These are phyloP conservation scores for Penicillium lagena DNA, from an alignment of 495 filamentous ascomycete genomes.

Conservation along the genomic window DNA sequence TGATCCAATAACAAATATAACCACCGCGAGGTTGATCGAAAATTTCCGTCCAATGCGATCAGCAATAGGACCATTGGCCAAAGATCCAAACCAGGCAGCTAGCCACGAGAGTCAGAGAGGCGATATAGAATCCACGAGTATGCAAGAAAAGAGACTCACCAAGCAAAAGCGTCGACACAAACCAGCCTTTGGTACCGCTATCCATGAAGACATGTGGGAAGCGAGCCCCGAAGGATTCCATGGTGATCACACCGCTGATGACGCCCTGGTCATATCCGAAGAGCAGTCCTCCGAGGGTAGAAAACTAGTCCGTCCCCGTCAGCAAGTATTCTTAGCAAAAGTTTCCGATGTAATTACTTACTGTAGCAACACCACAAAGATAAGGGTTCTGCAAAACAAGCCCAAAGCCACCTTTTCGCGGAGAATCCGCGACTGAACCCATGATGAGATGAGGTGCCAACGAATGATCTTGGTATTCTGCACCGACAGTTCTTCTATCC, in stretches of 20 bases:
- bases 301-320: conserved; percentile 19
- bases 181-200: conserved; percentile 66
- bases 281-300: conserved; percentile 54
- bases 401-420: conserved; percentile 22
- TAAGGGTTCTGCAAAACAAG: conserved; percentile 33
- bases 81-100: conserved; percentile 73
- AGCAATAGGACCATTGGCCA: conserved; percentile 69
- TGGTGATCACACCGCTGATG: conserved; percentile 34
- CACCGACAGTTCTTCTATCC: background rate
- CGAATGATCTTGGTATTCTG: background rate
- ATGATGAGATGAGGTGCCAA: conserved; percentile 3
- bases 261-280: conserved; percentile 37
- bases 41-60: conserved; percentile 70
- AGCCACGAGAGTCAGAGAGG: conserved; percentile 8
- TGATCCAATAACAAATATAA: conserved; percentile 74
- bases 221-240: conserved; percentile 38
- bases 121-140: background rate
- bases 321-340: no score
- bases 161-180: conserved; percentile 74
- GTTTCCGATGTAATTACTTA: conserved; percentile 8
- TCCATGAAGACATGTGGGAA: conserved; percentile 60
- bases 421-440: conserved; percentile 9
- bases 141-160: conserved; percentile 28
- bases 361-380: conserved; percentile 34
- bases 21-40: conserved; percentile 62